A percentile compares a stretch with the other conserved stretches of the same genome.
phyloP scores from a whole-genome alignment of 2,329 filamentous ascomycete species.

The Ramularia endophylla region DNA sequence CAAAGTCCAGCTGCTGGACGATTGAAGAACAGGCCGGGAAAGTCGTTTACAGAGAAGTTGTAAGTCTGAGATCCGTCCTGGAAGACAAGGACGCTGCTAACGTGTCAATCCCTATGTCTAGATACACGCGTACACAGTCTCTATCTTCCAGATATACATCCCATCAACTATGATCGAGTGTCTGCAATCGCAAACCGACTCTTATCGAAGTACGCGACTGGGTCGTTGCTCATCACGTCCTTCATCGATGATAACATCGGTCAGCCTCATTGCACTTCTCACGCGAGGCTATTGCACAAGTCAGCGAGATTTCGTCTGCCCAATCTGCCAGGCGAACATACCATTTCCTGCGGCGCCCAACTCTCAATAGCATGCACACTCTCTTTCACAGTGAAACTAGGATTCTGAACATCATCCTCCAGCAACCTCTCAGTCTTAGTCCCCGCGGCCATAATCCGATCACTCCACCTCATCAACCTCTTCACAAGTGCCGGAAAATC shows the following conservation, averaged over 20 bases:
- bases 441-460: constrained; percentile 30
- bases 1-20: constrained; percentile 31
- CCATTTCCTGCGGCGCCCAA: constrained; percentile 27
- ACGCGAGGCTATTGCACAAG: constrained; percentile 13
- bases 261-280: constrained; percentile 25
- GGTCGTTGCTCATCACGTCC: constrained; percentile 7
- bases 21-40: constrained; percentile 8
- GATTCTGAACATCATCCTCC: constrained; percentile 23
- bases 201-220: background rate
- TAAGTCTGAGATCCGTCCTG: too few species aligned
- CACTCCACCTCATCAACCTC: constrained; percentile 30
- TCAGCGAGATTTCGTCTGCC: background rate
- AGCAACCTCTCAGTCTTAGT: constrained; percentile 25
- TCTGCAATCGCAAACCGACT: too few species aligned
- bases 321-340: background rate
- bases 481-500: constrained; percentile 29
- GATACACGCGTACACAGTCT: too few species aligned
- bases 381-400: constrained; percentile 22
- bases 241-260: constrained; percentile 23
- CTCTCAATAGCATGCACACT: constrained; percentile 27
- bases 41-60: background rate
- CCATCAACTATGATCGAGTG: too few species aligned
- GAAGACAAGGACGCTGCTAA: too few species aligned
- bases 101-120: too few species aligned
- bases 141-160: too few species aligned